phyloP scores from a whole-genome alignment of 1,284 basidiomycete genomes.

The Retiboletus flavoniger region DNA sequence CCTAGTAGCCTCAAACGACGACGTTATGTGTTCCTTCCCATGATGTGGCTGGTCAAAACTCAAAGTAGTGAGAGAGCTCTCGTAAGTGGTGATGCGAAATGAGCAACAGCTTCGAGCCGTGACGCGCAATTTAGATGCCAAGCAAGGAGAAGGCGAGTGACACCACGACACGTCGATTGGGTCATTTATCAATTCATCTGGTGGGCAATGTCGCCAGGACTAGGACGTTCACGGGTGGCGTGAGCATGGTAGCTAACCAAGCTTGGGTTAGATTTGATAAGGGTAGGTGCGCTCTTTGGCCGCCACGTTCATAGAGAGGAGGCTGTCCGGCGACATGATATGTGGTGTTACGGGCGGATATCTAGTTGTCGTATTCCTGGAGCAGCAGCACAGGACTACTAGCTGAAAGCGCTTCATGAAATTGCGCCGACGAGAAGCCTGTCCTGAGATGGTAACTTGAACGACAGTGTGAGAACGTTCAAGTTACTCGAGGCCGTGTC shows the following conservation, averaged over 20 bases:
- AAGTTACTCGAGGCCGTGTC: conserved; percentile 1
- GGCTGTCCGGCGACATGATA: conserved; percentile 4
- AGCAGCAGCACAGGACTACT: neutral
- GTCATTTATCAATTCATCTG: neutral
- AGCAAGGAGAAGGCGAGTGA: neutral
- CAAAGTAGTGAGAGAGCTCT: conserved; percentile 18
- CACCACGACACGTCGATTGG: neutral
- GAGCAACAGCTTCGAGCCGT: neutral
- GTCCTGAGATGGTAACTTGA: conserved; percentile 17
- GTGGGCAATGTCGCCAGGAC: neutral
- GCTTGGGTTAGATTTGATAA: neutral
- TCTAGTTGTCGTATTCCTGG: neutral
- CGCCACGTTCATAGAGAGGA: neutral
- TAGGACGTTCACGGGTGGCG: neutral
- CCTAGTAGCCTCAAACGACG: neutral
- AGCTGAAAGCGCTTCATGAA: neutral
- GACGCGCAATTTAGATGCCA: neutral
- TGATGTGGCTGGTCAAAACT: conserved; percentile 19
- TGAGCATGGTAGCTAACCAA: neutral
- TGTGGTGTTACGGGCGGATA: conserved; percentile 3
- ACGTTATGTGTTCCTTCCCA: conserved; percentile 21
- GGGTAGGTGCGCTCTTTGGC: neutral
- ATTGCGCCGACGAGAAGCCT: conserved; percentile 5
- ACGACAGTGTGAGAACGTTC: conserved; percentile 25
- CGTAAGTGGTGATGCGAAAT: conserved; percentile 20